Evolutionary conservation across 768 basidiomycete species (phyloP), one percentile per base, ranked within the genome.

Genomic region (Amanita inopinata): DNA sequence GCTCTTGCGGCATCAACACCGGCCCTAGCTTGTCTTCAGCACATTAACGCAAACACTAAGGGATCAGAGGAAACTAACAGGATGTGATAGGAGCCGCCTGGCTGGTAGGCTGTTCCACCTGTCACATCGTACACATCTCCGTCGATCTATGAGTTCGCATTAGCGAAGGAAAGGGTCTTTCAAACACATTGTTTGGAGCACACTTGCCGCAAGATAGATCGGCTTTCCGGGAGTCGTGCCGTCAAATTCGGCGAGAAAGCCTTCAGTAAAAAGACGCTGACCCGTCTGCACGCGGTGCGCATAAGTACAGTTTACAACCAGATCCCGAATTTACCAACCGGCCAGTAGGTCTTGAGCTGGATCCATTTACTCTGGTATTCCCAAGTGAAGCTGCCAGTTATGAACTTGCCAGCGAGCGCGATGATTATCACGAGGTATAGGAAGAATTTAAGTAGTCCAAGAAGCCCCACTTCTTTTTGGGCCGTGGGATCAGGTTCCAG

Each of bases 91-190:
- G 85, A 74, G 28, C 91, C 93, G 10, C 92, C 93, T 28, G 81
- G 84, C 39, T 92, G 90, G 59, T 98, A 98, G 15, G 83, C 70
- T 46, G 70, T 67, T 51, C 79, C 80, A 47, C 73, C 71, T n/a
- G 81, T 76, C 40, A 98, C 93, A 55, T 98, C 93, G 61, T 80
- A 98, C 5, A 98, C 89, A 40, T 86, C 84, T 9, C 87, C 86
- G 56, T 91, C 88, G 57, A 98, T 84, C 88, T 90, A 56, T 33
- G 41, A 46, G 19, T 25, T 37, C 22, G 18, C 33, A 45, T 30
- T 24, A 39, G 46, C 30, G 32, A 30, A 53, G 38, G 38, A 51
- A 43, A 46, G 42, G 34, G 49, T 45, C 43, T 34, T 30, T 50
- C 40, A 45, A 48, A 45, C 24, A 14, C 34, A 44, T 44, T 44